Evolutionary conservation across 345 rosid genomes (phyloP).

Genomic region (Sonneratia alba): DNA sequence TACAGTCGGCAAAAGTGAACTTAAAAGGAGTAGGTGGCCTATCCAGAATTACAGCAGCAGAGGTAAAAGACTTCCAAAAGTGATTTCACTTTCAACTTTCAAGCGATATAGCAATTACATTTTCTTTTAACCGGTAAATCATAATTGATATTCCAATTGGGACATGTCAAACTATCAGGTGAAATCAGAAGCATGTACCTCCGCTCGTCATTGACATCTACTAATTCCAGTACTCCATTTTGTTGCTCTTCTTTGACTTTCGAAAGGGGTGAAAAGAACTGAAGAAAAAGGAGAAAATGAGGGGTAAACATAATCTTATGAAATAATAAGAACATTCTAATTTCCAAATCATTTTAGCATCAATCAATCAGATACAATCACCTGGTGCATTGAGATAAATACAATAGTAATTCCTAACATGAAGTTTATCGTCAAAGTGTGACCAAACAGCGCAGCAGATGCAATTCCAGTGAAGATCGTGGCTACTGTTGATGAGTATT

Average conservation of each 20-base stretch:
- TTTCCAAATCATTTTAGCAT: not conserved
- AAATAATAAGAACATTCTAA: not conserved
- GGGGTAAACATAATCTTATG: not conserved
- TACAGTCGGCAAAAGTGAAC: not conserved
- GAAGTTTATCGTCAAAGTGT: slow-evolving; percentile 78
- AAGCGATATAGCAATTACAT: not conserved
- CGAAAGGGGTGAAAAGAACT: slow-evolving; percentile 89
- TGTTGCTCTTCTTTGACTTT: slow-evolving; percentile 74
- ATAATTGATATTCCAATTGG: not conserved
- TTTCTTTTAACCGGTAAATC: not conserved
- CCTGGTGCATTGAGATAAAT: slow-evolving; percentile 99
- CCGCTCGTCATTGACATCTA: slow-evolving; percentile 36
- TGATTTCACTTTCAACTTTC: not conserved
- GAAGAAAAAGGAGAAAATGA: slow-evolving; percentile 9
- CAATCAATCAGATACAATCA: slow-evolving; percentile 13
- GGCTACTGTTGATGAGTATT: slow-evolving; percentile 95
- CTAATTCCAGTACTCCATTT: slow-evolving; percentile 46
- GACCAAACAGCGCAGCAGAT: slow-evolving; percentile 90
- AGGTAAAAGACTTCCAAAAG: not conserved
- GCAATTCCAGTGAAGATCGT: slow-evolving; percentile 97
- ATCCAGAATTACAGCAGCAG: not conserved
- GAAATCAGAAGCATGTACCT: slow-evolving; percentile 26
- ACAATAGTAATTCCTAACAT: slow-evolving; percentile 87
- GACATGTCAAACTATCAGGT: not conserved
- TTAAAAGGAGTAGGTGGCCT: not conserved